Conservation (phyloP, 805 yeast genomes). For the Metschnikowia reukaufii region DNA sequence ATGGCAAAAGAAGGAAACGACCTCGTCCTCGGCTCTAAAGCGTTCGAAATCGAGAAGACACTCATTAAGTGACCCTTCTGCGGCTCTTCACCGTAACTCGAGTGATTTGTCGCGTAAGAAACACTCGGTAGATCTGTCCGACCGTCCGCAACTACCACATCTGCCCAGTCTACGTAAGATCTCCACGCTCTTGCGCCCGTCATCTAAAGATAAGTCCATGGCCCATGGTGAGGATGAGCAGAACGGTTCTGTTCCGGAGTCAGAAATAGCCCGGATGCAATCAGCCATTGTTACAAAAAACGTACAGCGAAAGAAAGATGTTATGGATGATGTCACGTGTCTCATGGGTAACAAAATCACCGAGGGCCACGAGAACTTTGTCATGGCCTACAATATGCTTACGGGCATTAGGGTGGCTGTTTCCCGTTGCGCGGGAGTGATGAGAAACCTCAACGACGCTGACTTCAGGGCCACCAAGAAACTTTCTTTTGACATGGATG, state of each 20-base stretch:
- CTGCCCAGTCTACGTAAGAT: slow-evolving; percentile 14
- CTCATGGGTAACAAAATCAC: slow-evolving; percentile 77
- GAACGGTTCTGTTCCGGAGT: slow-evolving; percentile 20
- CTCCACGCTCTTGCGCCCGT: slow-evolving; percentile 11
- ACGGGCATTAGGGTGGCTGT: slow-evolving; percentile 97
- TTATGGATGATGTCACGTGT: slow-evolving; percentile 54
- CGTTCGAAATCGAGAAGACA: slow-evolving; percentile 7
- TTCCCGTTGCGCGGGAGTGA: slow-evolving; percentile 83
- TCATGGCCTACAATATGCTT: slow-evolving; percentile 94
- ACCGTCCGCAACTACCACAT: slow-evolving; percentile 11
- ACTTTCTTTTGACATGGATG: slow-evolving; percentile 81
- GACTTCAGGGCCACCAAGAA: slow-evolving; percentile 78
- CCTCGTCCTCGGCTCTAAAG: too few relatives aligned
- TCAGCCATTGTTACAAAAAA: slow-evolving; percentile 47
- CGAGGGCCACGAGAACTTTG: slow-evolving; percentile 92
- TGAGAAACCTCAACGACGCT: slow-evolving; percentile 64
- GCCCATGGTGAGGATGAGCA: neutral
- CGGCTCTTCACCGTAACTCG: slow-evolving; percentile 3
- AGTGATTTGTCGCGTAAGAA: slow-evolving; percentile 1
- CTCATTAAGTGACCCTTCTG: slow-evolving; percentile 9
- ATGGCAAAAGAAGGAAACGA: too few relatives aligned
- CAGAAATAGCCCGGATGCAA: slow-evolving; percentile 53
- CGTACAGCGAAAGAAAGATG: slow-evolving; percentile 40
- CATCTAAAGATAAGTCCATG: slow-evolving; percentile 1
- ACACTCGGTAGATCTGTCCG: slow-evolving; percentile 3